Evolutionary conservation across 768 basidiomycete species (phyloP), one percentile per base, ranked within the genome.

Genomic region (Antrodiella citrinella): DNA sequence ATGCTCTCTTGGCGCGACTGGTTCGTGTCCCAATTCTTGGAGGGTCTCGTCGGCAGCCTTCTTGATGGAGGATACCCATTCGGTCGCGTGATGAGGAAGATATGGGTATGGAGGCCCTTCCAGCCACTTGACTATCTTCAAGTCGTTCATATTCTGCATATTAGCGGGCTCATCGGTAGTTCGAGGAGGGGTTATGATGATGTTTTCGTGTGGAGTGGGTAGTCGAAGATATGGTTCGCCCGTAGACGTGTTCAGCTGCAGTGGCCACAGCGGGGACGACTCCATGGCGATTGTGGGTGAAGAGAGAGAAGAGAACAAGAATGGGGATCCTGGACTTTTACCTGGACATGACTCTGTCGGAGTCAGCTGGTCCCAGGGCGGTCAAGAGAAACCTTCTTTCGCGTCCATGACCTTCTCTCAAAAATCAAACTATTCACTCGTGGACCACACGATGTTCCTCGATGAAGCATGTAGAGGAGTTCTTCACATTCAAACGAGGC

Each of bases 101-200:
- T 84, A 86, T 5, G 83, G 84, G 41, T 68, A 69, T 0, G 80
- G 80, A 0, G 78, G 72, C 1, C 63, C 61, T n/a, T 58, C 59
- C 15, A 84, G 57, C 68, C 66, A 74, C 23, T 57, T 57, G 49
- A 69, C 72, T 4, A 86, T 68, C 4, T 49, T 53, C 1, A 65
- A 64, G 55, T 84, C 78, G 53, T 81, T 81, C 56, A 82, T 54
- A 51, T 68, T 57, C 0, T 66, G 53, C 3, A 67, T 52, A 13
- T 69, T 48, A 12, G 56, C 47, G 25, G 67, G 60, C 15, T 62
- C 68, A 55, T 82, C 78, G 30, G 57, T 61, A 10, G 57, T 48
- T 30, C 81, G 76, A 18, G 78, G 77, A 18, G 82, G 75, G 2
- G 81, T 84, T 30, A 84, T 51, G 49, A 84, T 74, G 54, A 83